Evolutionary conservation across 2,329 filamentous ascomycete genomes (phyloP), one percentile per base, ranked within the genome.

Genomic region (Triangularia verruculosa): DNA sequence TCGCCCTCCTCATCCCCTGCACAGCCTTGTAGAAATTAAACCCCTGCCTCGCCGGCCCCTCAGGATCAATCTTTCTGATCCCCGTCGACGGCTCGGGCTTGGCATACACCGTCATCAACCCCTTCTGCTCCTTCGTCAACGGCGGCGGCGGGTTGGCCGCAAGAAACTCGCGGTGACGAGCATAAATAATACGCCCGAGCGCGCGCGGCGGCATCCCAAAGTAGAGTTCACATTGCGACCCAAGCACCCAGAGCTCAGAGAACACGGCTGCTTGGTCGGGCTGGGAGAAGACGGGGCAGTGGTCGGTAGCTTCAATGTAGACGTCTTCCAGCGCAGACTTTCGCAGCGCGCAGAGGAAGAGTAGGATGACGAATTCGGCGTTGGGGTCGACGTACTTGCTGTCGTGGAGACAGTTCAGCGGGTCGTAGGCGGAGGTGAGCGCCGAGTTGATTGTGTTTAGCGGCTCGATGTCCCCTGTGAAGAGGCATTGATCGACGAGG

Each of bases 251-350:
- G 0, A 86, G 80, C 70, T 88, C 86, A 0, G 86, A 82, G 68
- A 88, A 88, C 6, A 84, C 84, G 30, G 85, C 86, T 13, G 86
- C 85, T 71, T 89, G 86, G 62, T 88, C 86, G 1, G 84, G 78
- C 62, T 86, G 85, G 20, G 82, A 78, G 72, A 86, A 86, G 9
- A 87, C 75, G 0, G 85, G 86, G 68, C 86, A 87, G 7, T 85
- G 78, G 69, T 88, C 86, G 0, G 83, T 85, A 1, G 86, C 83
- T 71, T 88, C 86, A 12, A 85, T 76, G 69, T 87, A 88, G 0
- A 88, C 83, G 64, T 89, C 85, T 64, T 88, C 84, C 52, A 88
- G 82, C 0, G 82, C 85, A 5, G 79, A 76, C 68, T 82, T 83
- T 24, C 84, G 78, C 27, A 85, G 78, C 0, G 83, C 80, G 63